Conservation (phyloP, 139 green algal genomes). For the Yamagishiella unicocca region DNA sequence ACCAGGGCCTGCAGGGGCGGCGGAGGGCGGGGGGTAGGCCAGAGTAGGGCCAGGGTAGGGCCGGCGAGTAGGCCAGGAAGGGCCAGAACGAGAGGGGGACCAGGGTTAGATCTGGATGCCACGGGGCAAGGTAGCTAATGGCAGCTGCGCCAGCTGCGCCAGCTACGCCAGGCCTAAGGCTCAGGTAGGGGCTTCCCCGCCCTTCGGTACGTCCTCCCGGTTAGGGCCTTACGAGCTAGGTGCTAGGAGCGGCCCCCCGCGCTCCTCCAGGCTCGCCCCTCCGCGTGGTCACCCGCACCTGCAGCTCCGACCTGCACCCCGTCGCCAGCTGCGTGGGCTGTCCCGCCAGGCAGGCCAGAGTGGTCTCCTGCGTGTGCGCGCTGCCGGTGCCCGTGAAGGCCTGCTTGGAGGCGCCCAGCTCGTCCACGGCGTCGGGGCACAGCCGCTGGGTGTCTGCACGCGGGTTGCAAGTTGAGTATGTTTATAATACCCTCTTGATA, state of each 20-base stretch:
- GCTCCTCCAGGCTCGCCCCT: not conserved
- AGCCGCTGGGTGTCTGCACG: slow-evolving; percentile 31
- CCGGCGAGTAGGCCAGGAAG: too few species aligned
- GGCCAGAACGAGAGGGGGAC: not conserved
- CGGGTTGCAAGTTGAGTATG: too few species aligned
- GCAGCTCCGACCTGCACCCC: slow-evolving; percentile 21
- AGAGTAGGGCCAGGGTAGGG: too few species aligned
- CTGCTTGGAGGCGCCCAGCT: not conserved
- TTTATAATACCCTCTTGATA: too few species aligned
- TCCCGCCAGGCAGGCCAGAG: slow-evolving; percentile 47
- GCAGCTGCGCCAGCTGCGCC: too few species aligned
- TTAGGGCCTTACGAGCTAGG: not conserved
- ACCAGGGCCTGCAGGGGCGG: slow-evolving; percentile 27
- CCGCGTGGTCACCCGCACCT: not conserved
- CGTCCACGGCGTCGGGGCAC: slow-evolving; percentile 38
- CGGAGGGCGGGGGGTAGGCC: not conserved
- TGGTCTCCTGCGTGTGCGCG: not conserved
- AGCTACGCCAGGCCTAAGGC: too few species aligned
- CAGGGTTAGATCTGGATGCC: too few species aligned
- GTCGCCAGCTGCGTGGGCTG: not conserved
- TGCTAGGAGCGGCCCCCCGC: not conserved
- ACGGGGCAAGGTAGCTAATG: too few species aligned
- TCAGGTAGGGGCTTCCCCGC: not conserved
- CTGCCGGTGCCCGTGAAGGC: not conserved
- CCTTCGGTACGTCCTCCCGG: not conserved